Conservation (phyloP, 345 rosid genomes). For the Rhodomyrtus tomentosa region DNA sequence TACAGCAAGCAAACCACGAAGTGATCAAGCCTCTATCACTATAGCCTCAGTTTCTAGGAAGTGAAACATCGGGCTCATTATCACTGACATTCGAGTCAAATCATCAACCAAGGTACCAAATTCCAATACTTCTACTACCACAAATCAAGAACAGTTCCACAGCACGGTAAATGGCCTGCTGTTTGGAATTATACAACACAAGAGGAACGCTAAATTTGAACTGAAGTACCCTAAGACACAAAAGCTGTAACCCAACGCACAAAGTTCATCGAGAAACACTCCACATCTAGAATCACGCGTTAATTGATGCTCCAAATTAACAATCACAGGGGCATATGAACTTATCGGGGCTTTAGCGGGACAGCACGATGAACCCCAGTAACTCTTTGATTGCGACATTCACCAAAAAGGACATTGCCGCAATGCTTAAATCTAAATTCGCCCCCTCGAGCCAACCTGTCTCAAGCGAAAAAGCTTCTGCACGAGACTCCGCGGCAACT, state of each 20-base stretch:
- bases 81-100: neutral
- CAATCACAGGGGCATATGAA: neutral
- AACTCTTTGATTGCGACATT: neutral
- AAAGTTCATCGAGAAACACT: neutral
- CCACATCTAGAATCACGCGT: neutral
- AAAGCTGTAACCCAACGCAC: neutral
- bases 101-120: neutral
- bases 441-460: conserved; percentile 27
- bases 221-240: neutral
- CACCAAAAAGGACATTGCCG: neutral
- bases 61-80: neutral
- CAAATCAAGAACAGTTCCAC: neutral
- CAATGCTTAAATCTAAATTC: neutral
- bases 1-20: conserved; percentile 5
- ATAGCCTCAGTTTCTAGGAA: neutral
- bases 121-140: neutral
- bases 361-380: neutral
- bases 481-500: conserved; percentile 68
- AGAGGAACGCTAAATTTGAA: neutral
- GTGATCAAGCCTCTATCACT: neutral
- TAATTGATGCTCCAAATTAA: neutral
- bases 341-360: neutral
- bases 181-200: neutral
- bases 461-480: conserved; percentile 84
- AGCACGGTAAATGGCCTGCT: neutral